Percentiles rank a stretch among this genome's conserved stretches.
Evolutionary conservation across 2,329 filamentous ascomycete genomes (phyloP).

Genomic region (Aspergillus oerlinghausenensis): DNA sequence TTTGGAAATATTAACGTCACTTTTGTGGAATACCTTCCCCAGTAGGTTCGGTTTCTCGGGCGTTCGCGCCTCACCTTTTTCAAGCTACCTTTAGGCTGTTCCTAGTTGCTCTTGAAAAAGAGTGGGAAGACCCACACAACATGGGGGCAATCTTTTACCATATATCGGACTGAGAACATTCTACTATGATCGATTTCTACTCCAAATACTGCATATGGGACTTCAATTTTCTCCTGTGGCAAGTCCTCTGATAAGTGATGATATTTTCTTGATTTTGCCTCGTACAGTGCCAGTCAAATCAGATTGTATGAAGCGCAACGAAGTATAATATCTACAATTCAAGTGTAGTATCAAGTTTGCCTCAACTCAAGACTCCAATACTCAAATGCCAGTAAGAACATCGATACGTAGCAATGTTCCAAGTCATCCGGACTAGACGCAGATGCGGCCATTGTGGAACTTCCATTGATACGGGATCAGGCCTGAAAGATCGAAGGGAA

Average conservation of each 20-base stretch:
- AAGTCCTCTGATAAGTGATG: neutral
- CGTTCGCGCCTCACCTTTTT: neutral
- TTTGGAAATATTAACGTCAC: neutral
- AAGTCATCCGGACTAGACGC: neutral
- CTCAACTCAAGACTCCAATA: neutral
- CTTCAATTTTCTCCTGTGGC: neutral
- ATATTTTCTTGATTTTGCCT: too few species aligned
- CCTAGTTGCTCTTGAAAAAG: neutral
- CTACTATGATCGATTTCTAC: neutral
- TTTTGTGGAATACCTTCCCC: neutral
- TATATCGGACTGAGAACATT: too few species aligned
- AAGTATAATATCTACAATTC: neutral
- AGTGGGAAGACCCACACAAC: neutral
- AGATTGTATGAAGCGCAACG: neutral
- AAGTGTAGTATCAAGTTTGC: neutral
- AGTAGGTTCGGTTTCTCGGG: too few species aligned
- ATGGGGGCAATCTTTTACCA: neutral
- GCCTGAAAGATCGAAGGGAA: neutral
- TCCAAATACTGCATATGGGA: too few species aligned
- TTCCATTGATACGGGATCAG: neutral
- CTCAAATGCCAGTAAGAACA: too few species aligned
- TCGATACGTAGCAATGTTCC: neutral
- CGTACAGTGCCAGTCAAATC: neutral
- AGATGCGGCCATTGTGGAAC: neutral
- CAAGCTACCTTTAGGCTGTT: neutral